Evolutionary conservation across 78 protist species (phyloP), one percentile per base, ranked within the genome.

Genomic region (Dictyostelium intermedium): DNA sequence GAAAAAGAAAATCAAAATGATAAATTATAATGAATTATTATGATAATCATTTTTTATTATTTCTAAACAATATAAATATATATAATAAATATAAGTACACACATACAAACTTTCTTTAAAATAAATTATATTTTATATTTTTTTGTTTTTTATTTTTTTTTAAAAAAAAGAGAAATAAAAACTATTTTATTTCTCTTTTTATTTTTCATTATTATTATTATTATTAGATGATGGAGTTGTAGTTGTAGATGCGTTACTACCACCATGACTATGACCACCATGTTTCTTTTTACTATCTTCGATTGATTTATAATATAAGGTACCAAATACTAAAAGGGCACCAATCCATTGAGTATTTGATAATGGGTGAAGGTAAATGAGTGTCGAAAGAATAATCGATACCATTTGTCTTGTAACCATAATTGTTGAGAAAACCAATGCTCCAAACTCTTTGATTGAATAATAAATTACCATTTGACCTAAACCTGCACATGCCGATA

Each of bases 391-490:
- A 9, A 95, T 25, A 25, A 95, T 70, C 14, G 92, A 83, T 45
- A 95, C 61, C 35, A 95, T 74, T 87, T 95, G 97, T 63, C 94
- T 82, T 18, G 91, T 76, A 5, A 83, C 82, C 91, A 91, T 95
- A 53, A 91, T 91, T 0, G 95, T 87, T 10, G 95, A 81, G 95
- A 83, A 95, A 43, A 91, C 73, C n/a, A 95, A 83, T 32, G 97
- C 97, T 32, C 97, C 97, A 73, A 95, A 95, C 32, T 82, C 91
- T 34, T 80, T 76, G 76, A 95, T 95, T 30, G 95, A 74, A 56
- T 34, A 82, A 72, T 72, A 74, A 56, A 89, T 95, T 53, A 81
- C 87, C 81, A 95, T 41, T 77, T 83, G 97, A 53, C 96, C 96
- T 14, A 85, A 45, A 39, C 73, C 79, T 16, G 94, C 95, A 32